Conservation (phyloP, 805 yeast species). For the Ogataea dorogensis region DNA sequence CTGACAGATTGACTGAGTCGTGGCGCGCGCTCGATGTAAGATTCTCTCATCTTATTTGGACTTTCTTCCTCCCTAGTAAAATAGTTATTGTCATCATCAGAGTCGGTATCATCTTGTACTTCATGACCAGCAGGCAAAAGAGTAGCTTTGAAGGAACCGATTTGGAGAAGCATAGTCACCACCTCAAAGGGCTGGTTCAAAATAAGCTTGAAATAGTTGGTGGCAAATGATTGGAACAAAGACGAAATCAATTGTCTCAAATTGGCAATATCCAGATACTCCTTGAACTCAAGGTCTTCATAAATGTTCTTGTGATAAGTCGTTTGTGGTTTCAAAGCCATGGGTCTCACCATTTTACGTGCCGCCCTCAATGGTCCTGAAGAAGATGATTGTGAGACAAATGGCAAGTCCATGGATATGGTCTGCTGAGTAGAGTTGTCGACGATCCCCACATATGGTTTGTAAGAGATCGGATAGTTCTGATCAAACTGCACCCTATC, state of each 20-base stretch:
- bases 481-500: slow-evolving; percentile 32
- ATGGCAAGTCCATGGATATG: slow-evolving; percentile 34
- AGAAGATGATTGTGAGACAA: slow-evolving; percentile 19
- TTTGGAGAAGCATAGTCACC: slow-evolving; percentile 73
- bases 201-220: slow-evolving; percentile 66
- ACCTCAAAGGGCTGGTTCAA: slow-evolving; percentile 89
- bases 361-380: slow-evolving; percentile 14
- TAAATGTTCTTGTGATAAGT: slow-evolving; percentile 39
- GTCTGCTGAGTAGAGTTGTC: slow-evolving; percentile 35
- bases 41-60: slow-evolving; percentile 25
- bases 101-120: slow-evolving; percentile 40
- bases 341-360: slow-evolving; percentile 21
- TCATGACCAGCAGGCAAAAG: slow-evolving; percentile 2
- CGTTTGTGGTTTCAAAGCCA: slow-evolving; percentile 21
- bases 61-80: slow-evolving; percentile 26
- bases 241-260: slow-evolving; percentile 56
- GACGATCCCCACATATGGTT: slow-evolving; percentile 34
- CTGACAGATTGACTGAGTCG: slow-evolving; percentile 16
- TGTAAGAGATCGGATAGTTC: slow-evolving; percentile 36
- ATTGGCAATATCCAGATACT: slow-evolving; percentile 60
- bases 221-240: slow-evolving; percentile 58
- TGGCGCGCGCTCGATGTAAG: slow-evolving; percentile 29
- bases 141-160: slow-evolving; percentile 57
- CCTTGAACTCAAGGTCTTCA: slow-evolving; percentile 62
- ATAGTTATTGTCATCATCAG: slow-evolving; percentile 28